phyloP scores from a whole-genome alignment of 352 stramenopile genomes.

The Phytophthora aleatoria region DNA sequence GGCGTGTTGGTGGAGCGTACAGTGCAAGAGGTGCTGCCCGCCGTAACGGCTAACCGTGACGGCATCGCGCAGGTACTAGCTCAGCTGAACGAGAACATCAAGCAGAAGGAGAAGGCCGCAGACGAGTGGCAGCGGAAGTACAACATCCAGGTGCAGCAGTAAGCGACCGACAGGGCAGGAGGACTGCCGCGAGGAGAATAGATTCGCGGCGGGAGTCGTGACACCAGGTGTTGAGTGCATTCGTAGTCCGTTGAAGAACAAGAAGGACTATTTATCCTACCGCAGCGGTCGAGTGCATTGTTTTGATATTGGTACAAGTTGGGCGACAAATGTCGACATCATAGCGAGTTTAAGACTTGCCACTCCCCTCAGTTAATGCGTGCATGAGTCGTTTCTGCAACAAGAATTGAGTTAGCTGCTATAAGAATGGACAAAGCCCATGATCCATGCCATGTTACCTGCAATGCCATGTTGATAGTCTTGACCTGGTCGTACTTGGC shows the following conservation, averaged over 20 bases:
- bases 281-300: constrained; percentile 3
- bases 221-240: no score
- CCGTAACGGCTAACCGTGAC: constrained; percentile 84
- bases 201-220: neutral
- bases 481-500: constrained; percentile 85
- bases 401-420: constrained; percentile 2
- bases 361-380: constrained; percentile 42
- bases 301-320: constrained; percentile 20
- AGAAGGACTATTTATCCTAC: constrained; percentile 42
- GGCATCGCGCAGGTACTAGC: constrained; percentile 76
- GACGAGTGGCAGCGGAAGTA: constrained; percentile 89
- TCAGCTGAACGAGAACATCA: constrained; percentile 80
- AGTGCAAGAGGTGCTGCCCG: constrained; percentile 94
- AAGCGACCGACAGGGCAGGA: constrained; percentile 18
- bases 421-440: neutral
- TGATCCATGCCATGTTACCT: constrained; percentile 42
- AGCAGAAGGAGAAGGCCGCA: constrained; percentile 84
- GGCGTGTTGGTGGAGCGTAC: constrained; percentile 97
- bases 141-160: constrained; percentile 87
- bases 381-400: constrained; percentile 63
- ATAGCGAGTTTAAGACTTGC: constrained; percentile 27
- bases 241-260: constrained; percentile 30
- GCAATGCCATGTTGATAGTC: constrained; percentile 77
- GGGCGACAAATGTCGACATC: neutral
- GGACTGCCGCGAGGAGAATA: constrained; percentile 12